Conservation (phyloP, 2,329 filamentous ascomycete genomes). For the Grosmannia clavigera region DNA sequence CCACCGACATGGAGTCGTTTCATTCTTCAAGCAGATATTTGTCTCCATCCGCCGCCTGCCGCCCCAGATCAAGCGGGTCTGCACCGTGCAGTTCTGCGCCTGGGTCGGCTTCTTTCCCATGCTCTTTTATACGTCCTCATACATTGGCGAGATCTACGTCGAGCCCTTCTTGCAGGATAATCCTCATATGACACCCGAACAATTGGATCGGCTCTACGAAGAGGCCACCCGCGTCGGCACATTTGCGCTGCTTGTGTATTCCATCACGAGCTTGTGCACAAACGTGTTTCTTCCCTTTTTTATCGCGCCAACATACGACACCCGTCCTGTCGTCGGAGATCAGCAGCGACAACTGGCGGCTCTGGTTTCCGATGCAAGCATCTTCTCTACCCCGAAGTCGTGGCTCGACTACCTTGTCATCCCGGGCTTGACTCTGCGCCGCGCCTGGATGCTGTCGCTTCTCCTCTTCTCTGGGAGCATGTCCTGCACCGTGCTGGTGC, state of each 20-base stretch:
- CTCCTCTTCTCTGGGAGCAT: slow-evolving; percentile 74
- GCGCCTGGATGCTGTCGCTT: slow-evolving; percentile 76
- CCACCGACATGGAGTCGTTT: slow-evolving; percentile 42
- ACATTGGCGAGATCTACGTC: slow-evolving; percentile 84
- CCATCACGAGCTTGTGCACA: slow-evolving; percentile 67
- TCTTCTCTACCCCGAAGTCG: slow-evolving; percentile 14
- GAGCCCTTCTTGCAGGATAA: slow-evolving; percentile 68
- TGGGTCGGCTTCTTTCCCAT: slow-evolving; percentile 97
- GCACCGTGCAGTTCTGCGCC: slow-evolving; percentile 69
- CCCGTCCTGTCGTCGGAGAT: slow-evolving; percentile 5
- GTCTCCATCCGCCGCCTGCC: slow-evolving; percentile 67
- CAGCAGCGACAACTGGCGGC: not conserved
- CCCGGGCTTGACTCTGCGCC: slow-evolving; percentile 72
- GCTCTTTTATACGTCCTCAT: slow-evolving; percentile 89
- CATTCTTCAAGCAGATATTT: slow-evolving; percentile 71
- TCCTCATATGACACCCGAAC: slow-evolving; percentile 60
- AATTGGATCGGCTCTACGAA: slow-evolving; percentile 74
- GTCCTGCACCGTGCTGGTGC: slow-evolving; percentile 71
- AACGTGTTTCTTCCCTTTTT: slow-evolving; percentile 80
- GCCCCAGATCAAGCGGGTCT: slow-evolving; percentile 71
- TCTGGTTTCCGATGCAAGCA: not conserved
- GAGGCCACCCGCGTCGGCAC: slow-evolving; percentile 77
- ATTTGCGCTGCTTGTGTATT: slow-evolving; percentile 79
- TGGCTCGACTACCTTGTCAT: slow-evolving; percentile 57
- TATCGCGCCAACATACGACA: slow-evolving; percentile 67